These are phyloP conservation scores for Xylariomycetidae sp. DNA, from an alignment of 2,329 filamentous ascomycete species.

Conservation along the genomic window DNA sequence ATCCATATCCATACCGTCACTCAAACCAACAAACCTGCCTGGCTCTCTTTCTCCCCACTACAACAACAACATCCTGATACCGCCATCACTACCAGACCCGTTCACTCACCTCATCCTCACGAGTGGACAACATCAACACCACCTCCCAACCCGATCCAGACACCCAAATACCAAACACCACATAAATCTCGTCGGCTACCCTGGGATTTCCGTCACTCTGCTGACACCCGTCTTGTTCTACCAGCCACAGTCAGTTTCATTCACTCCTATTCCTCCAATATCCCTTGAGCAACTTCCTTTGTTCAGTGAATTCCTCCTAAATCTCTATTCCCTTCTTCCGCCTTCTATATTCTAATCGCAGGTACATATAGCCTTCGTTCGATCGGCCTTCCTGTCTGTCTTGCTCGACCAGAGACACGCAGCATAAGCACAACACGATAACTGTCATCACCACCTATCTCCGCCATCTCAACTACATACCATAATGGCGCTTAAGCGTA, in stretches of 20 bases:
- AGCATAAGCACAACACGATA: no score
- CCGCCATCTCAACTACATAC: constrained; percentile 21
- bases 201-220: no score
- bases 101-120: constrained; percentile 7
- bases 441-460: constrained; percentile 15
- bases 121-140: neutral
- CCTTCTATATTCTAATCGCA: constrained; percentile 22
- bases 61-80: no score
- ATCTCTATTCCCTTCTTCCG: constrained; percentile 18
- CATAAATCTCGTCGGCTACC: no score
- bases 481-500: constrained; percentile 84
- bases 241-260: constrained; percentile 5
- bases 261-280: constrained; percentile 8
- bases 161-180: no score
- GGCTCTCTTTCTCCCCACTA: constrained; percentile 18
- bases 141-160: constrained; percentile 8
- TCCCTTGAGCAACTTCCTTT: constrained; percentile 3
- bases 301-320: constrained; percentile 8
- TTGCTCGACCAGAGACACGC: constrained; percentile 16
- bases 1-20: constrained; percentile 18
- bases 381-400: no score
- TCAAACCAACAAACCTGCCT: constrained; percentile 15
- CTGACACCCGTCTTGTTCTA: constrained; percentile 4
- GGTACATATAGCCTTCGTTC: constrained; percentile 22
- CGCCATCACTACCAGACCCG: no score